Evolutionary conservation across 257 asterid genomes (phyloP), one percentile per base, ranked within the genome.

Genomic region (Petrea volubilis): DNA sequence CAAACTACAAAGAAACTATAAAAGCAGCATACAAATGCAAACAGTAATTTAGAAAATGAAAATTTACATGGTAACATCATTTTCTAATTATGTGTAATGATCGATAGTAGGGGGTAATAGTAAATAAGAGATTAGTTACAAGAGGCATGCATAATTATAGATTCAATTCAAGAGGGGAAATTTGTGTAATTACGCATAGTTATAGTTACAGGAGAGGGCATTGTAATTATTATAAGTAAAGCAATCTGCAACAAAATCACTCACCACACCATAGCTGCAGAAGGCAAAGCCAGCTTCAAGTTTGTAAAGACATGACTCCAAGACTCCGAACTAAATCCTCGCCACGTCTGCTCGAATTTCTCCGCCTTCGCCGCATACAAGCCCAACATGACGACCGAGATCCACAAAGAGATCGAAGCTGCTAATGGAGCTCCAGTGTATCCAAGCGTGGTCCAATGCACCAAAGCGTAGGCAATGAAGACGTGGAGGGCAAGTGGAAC

Each of bases 241-340:
- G 46, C 24, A 47, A n/a, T 27, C 15, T 4, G 43, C 9, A 21
- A 29, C 0, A 55, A n/a, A 62, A 60, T 51, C 12, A 73, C 92
- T 85, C 24, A 87, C 96, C 93, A 87, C n/a, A 87, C 83, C 90
- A 87, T 88, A 52, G 84, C 91, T 29, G 95, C 97, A 50, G 95
- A 88, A 27, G 93, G 95, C 69, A 88, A 25, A 10, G 91, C 96
- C 12, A 88, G 33, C 86, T 83, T 88, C 71, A 86, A 69, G 72
- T 67, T 77, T 15, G 57, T 1, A 9, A 61, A 28, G 1, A 86
- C 2, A 36, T 80, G 78, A 50, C 73, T 4, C 31, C 74, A 80
- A 0, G 85, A 73, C 65, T 84, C 92, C 24, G 23, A 7, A 0
- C 79, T 71, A 51, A 87, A 83, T n/a, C 96, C 95, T 7, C 57